Base-by-base conservation (phyloP, 768 basidiomycete genomes). In the Trametes sanguinea region DNA sequence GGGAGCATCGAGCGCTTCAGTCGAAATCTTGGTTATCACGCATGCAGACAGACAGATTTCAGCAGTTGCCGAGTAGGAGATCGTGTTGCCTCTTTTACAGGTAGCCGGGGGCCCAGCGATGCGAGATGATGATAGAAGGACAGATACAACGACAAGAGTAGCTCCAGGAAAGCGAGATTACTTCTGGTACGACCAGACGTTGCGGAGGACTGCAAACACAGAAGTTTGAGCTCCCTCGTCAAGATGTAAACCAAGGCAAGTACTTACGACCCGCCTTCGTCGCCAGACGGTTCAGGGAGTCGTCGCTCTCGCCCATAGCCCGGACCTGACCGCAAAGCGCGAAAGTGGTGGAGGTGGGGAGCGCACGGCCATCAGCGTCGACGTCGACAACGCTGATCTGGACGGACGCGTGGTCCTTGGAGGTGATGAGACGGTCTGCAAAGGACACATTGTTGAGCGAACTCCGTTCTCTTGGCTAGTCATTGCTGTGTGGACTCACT, bases 331-430 rank as follows among this genome's bases (percentile, higher is more conserved):
- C 97, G 75, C 88, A 94, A 59, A 99, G 87, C 46, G 95, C 97
- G 73, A 98, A 97, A 60, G 94, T 92, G 62, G 94, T 95, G 63
- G 86, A 85, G 51, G 90, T 90, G 72, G 76, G 74, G 68, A 90
- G 76, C 14, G 92, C 92, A 69, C 85, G 85, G 74, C 95, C 95
- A 55, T 85, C 85, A 68, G 89, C 85, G 74, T 98, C 95, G 72
- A 99, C 97, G 72, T 98, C 96, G 63, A 83, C 90, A 69, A 99
- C 83, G 78, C 87, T 90, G 77, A 99, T 88, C 76, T 99, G 97
- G 73, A 99, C 95, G 35, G 95, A 97, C 39, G 97, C 96, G 75
- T 98, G 94, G 80, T 99, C 97, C 82, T 98, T 98, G 70, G 96
- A 92, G 67, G 91, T 98, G 80, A 99, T 98, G 73, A 99, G 83